Percentiles rank a stretch among this genome's conserved stretches.
phyloP scores from a whole-genome alignment of 305 asterid species.

The Ruellia speciosa region DNA sequence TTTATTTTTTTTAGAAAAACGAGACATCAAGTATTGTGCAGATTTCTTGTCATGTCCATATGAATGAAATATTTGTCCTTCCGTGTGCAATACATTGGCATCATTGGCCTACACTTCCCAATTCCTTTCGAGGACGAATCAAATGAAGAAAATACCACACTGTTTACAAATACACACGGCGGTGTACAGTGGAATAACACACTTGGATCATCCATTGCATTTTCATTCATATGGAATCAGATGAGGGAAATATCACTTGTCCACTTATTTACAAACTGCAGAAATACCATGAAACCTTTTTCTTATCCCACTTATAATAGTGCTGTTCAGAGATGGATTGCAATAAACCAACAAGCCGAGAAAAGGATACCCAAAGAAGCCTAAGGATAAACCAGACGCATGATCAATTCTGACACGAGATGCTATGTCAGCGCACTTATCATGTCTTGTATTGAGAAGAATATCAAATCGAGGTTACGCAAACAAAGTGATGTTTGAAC shows the following conservation, averaged over 20 bases:
- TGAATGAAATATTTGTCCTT: constrained; percentile 28
- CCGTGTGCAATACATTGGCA: constrained; percentile 26
- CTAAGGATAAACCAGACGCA: constrained; percentile 54
- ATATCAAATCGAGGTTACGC: background rate
- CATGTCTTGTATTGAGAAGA: constrained; percentile 2
- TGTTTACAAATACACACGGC: constrained; percentile 30
- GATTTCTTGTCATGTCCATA: constrained; percentile 37
- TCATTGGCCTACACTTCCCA: constrained; percentile 30
- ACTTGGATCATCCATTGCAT: constrained; percentile 36
- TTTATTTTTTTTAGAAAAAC: too few relatives aligned
- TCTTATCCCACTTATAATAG: constrained; percentile 23
- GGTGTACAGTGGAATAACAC: constrained; percentile 27
- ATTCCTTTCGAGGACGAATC: constrained; percentile 37
- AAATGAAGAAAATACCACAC: constrained; percentile 41
- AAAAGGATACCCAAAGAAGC: constrained; percentile 45
- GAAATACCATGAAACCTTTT: constrained; percentile 35
- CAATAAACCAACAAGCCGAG: constrained; percentile 47
- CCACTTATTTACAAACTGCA: constrained; percentile 36
- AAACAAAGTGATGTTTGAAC: background rate
- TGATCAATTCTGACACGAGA: constrained; percentile 47
- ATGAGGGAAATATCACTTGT: constrained; percentile 43
- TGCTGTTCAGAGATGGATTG: constrained; percentile 40
- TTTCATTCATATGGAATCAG: constrained; percentile 40
- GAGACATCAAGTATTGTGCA: too few relatives aligned
- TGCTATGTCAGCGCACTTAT: constrained; percentile 30